Evolutionary conservation across 1,284 basidiomycete species (phyloP), one percentile per base, ranked within the genome.

Genomic region (Cutaneotrichosporon arboriforme): DNA sequence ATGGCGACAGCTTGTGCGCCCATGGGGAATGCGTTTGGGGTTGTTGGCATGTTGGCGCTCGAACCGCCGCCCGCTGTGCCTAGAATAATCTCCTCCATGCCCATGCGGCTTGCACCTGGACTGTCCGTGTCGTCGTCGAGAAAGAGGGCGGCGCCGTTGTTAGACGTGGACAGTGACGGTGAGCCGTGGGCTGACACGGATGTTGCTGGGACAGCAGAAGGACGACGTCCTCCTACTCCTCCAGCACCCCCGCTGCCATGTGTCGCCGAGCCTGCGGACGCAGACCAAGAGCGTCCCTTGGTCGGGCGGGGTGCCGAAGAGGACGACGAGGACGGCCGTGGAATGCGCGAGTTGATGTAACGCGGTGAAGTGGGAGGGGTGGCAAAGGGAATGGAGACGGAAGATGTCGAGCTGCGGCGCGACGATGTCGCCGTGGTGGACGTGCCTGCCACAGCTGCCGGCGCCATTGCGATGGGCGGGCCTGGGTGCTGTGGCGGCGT

Each of bases 331-430:
- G 44, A 20, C 12, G 44, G 44, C 14, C 42, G 46, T 12, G 54
- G 54, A 17, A 55, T 51, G 14, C 54, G 49, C 4, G 36, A 23
- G 20, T 23, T 21, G 35, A 35, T 5, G 4, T 21, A 18, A 38
- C 34, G 43, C 15, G 57, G 54, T 10, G 57, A 59, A 2, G 54
- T 39, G 0, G 57, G 57, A 17, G 57, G 57, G 8, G 57, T 59
- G 22, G 51, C 53, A 43, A 59, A 59, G 13, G 57, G 46, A 15
- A 22, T 22, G 9, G 49, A 51, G 9, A 39, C 14, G 12, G 57
- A 58, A 1, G 52, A 55, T 4, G 45, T 41, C 50, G 53, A 58
- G 53, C 57, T 58, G 43, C 53, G 38, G 22, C 56, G 56, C 41
- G 56, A 54, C 34, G 23, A 22, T 3, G 48, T 50, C 14, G 48